Evolutionary conservation across 352 stramenopile species (phyloP), one percentile per base, ranked within the genome.

Genomic region (Pythium chondricola): DNA sequence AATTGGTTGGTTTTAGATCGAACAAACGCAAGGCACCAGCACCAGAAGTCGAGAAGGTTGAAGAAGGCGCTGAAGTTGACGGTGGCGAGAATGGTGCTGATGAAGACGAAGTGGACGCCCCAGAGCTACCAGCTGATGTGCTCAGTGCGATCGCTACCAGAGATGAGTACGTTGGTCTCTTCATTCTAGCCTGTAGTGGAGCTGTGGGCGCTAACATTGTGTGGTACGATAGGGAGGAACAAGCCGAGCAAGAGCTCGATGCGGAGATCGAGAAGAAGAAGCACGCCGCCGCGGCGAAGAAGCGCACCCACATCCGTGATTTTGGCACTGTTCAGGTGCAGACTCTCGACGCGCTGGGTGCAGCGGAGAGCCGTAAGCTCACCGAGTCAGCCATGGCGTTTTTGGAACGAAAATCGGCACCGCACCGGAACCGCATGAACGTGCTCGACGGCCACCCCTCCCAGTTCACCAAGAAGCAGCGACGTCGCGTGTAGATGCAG

Each of bases 401-500:
- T 45, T 29, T 89, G n/a, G 51, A 66, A 21, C 71, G 67, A 40
- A 70, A 67, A 27, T 46, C 20, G 6, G 80, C 80, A 1, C 80
- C 80, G n/a, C 65, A 67, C 5, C 67, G 75, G 26, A 50, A 51
- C 27, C 71, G 80, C 37, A 84, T 86, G 67, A 82, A 72, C 49
- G 60, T 87, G 38, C 49, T 92, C 20, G 68, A 87, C 21, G 80
- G 80, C 40, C 80, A 92, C 45, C 20, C 67, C 22, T 66, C 77
- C 30, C 63, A 75, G 40, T 92, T 92, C 42, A 73, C 71, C 36
- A 88, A 85, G 63, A 84, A 85, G 50, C 73, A 90, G 59, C 85
- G 85, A 50, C 54, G 40, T 8, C 41, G 47, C 42, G 44, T 36
- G 52, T 62, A 62, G 47, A 48, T 6, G 29, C 7, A 36, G n/a